A percentile compares a stretch with the other conserved stretches of the same genome.
phyloP scores from a whole-genome alignment of 768 basidiomycete species.

The Amanita muscaria region DNA sequence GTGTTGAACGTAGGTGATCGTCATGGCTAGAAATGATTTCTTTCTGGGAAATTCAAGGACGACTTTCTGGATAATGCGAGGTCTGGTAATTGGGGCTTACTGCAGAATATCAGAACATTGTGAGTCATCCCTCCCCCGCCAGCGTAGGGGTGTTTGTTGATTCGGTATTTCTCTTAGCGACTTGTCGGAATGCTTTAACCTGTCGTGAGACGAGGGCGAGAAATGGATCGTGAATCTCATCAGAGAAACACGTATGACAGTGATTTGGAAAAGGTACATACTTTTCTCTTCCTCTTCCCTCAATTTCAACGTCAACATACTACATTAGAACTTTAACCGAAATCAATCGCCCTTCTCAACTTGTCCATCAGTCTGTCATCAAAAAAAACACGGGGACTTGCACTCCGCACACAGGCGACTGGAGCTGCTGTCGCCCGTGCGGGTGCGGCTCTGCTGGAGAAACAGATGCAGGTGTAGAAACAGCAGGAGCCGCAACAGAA shows the following conservation, averaged over 20 bases:
- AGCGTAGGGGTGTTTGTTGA: no score
- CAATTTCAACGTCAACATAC: not conserved
- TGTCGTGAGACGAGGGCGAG: constrained; percentile 92
- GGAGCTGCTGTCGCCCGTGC: constrained; percentile 57
- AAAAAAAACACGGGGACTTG: constrained; percentile 91
- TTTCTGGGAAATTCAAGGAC: constrained; percentile 84
- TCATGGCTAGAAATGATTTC: constrained; percentile 85
- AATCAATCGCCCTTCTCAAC: constrained; percentile 82
- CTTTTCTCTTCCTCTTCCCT: not conserved
- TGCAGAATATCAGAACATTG: constrained; percentile 96
- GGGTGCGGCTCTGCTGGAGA: constrained; percentile 5
- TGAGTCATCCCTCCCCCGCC: constrained; percentile 24
- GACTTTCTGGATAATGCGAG: constrained; percentile 97
- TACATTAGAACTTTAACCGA: constrained; percentile 97
- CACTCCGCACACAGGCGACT: constrained; percentile 84
- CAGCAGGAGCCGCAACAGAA: not conserved
- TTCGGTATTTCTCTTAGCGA: constrained; percentile 40
- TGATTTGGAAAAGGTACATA: constrained; percentile 79
- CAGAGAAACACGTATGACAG: constrained; percentile 92
- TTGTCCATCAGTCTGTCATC: constrained; percentile 89
- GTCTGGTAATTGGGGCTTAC: constrained; percentile 90
- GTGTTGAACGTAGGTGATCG: constrained; percentile 70
- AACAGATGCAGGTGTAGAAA: not conserved
- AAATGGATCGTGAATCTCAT: constrained; percentile 99
- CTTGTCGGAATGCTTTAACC: constrained; percentile 86